Percentiles rank a stretch among this genome's conserved stretches.
Conservation (phyloP, 805 yeast species). For the Metschnikowia reukaufii region DNA sequence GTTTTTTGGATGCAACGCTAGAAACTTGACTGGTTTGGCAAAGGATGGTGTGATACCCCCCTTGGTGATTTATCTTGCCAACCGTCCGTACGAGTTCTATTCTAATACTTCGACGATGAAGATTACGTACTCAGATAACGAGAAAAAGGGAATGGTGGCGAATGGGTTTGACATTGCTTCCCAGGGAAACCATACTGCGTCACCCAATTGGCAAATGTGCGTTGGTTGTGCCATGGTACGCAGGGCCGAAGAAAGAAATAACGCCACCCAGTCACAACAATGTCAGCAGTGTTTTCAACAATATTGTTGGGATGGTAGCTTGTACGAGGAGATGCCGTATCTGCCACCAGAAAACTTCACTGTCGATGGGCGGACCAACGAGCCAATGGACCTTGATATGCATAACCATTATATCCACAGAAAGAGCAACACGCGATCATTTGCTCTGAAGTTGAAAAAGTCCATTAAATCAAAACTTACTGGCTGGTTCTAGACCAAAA, state of each 20-base stretch:
- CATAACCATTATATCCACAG: conserved; percentile 14
- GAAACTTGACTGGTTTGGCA: conserved; percentile 55
- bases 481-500: not conserved
- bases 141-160: conserved; percentile 57
- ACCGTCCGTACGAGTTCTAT: conserved; percentile 60
- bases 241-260: conserved; percentile 26
- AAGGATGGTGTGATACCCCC: conserved; percentile 57
- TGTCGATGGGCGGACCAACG: conserved; percentile 30
- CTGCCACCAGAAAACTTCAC: conserved; percentile 31
- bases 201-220: conserved; percentile 25
- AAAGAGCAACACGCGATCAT: not conserved
- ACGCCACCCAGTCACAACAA: conserved; percentile 25
- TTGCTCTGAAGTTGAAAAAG: not conserved
- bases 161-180: conserved; percentile 77
- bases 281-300: conserved; percentile 25
- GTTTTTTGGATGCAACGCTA: conserved; percentile 80
- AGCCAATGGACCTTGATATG: conserved; percentile 15
- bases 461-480: no score
- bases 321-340: conserved; percentile 18
- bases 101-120: conserved; percentile 76
- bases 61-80: conserved; percentile 74
- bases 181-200: conserved; percentile 4
- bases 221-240: conserved; percentile 33
- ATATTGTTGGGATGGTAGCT: conserved; percentile 30
- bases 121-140: conserved; percentile 58